Conservation (phyloP, 139 green algal genomes). For the Chlorokybus atmophyticus region DNA sequence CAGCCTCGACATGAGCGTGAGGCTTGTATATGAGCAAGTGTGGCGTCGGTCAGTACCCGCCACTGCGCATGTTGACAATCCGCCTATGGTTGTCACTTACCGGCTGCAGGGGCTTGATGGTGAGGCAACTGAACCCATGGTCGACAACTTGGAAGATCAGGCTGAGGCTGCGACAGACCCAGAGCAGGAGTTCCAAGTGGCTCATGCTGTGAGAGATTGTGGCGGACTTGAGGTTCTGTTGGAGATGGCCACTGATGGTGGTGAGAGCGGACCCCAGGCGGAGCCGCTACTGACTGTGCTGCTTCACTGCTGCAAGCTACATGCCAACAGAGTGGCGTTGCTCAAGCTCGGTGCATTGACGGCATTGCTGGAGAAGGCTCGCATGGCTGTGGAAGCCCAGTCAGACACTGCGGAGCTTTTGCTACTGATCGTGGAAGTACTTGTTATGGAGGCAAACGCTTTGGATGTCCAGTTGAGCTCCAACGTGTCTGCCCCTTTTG, state of each 20-base stretch:
- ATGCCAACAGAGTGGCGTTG: constrained; percentile 27
- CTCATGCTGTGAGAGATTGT: constrained; percentile 23
- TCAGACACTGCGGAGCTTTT: constrained; percentile 12
- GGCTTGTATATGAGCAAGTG: constrained; percentile 37
- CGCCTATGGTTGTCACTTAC: constrained; percentile 49
- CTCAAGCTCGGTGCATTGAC: constrained; percentile 32
- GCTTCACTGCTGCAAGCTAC: constrained; percentile 18
- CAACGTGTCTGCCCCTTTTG: not conserved
- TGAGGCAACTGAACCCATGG: constrained; percentile 47
- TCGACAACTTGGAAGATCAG: constrained; percentile 33
- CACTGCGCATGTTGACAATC: not conserved
- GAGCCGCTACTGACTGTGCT: constrained; percentile 31
- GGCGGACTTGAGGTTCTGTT: constrained; percentile 22
- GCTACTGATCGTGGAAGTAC: constrained; percentile 15
- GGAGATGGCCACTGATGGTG: constrained; percentile 13
- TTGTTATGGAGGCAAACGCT: constrained; percentile 19
- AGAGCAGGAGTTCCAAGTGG: constrained; percentile 32
- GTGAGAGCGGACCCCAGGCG: not conserved
- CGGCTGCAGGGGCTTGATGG: constrained; percentile 42
- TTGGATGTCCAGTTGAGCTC: constrained; percentile 2
- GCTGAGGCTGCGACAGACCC: constrained; percentile 18
- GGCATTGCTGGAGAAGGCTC: constrained; percentile 24
- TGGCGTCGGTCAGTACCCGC: constrained; percentile 13
- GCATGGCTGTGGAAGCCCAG: constrained; percentile 5
- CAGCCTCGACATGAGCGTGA: constrained; percentile 34